Evolutionary conservation across 2,329 filamentous ascomycete species (phyloP).

Genomic region (Cercospora zeae-maydis): DNA sequence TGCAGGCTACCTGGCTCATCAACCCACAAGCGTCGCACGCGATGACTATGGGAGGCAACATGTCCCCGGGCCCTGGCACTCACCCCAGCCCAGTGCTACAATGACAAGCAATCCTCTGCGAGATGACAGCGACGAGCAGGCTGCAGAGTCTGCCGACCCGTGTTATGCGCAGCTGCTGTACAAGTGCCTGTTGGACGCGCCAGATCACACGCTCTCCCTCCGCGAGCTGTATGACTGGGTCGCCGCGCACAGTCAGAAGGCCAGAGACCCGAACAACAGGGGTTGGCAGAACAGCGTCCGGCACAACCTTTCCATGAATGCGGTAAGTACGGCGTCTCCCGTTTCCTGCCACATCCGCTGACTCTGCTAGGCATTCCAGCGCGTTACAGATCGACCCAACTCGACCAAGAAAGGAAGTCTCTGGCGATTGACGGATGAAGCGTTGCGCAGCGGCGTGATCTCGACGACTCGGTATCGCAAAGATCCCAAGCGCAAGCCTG

Average conservation of each 20-base stretch:
- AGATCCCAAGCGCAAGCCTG: slow-evolving; percentile 43
- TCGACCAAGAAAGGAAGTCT: slow-evolving; percentile 62
- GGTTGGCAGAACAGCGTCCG: slow-evolving; percentile 96
- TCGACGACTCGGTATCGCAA: slow-evolving; percentile 68
- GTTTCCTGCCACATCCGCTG: slow-evolving; percentile 1
- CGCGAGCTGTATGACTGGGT: slow-evolving; percentile 93
- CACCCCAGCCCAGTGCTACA: slow-evolving; percentile 8
- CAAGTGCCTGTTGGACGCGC: slow-evolving; percentile 65
- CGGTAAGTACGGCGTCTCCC: slow-evolving; percentile 54
- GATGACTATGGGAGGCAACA: slow-evolving; percentile 11
- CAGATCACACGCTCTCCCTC: slow-evolving; percentile 68
- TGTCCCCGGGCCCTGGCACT: slow-evolving; percentile 1
- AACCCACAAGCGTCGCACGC: slow-evolving; percentile 8
- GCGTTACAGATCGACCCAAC: slow-evolving; percentile 47
- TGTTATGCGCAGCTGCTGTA: slow-evolving; percentile 78
- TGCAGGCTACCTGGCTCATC: slow-evolving; percentile 12
- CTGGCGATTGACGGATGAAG: slow-evolving; percentile 73
- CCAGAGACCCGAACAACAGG: slow-evolving; percentile 51
- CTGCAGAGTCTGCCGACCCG: slow-evolving; percentile 21
- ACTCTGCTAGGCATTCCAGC: slow-evolving; percentile 52
- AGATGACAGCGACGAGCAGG: slow-evolving; percentile 20
- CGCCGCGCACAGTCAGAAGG: slow-evolving; percentile 72
- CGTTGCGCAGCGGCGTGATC: slow-evolving; percentile 68
- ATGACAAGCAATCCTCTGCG: slow-evolving; percentile 17
- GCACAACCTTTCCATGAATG: slow-evolving; percentile 95